phyloP scores from a whole-genome alignment of 2,329 filamentous ascomycete species.

The Blastomyces percursus region DNA sequence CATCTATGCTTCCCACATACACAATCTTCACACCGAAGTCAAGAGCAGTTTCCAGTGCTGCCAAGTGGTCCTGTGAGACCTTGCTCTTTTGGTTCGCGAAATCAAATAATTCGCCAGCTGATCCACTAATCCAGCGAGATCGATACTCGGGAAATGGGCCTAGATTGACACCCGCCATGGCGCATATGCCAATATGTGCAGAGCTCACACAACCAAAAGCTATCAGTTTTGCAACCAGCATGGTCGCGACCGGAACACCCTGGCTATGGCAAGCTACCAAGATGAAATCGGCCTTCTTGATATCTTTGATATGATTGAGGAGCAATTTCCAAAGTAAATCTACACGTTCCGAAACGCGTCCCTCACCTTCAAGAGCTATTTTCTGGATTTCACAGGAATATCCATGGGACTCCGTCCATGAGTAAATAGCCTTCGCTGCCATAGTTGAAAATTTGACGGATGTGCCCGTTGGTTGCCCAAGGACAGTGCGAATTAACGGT shows the following conservation, averaged over 20 bases:
- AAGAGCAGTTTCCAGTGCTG: constrained; percentile 61
- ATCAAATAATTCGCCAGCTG: constrained; percentile 89
- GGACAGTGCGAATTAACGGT: constrained; percentile 72
- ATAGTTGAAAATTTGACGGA: constrained; percentile 87
- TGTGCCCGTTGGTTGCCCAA: constrained; percentile 90
- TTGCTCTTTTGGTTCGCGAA: constrained; percentile 73
- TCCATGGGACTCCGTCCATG: constrained; percentile 66
- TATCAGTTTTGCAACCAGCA: constrained; percentile 86
- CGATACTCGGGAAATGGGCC: constrained; percentile 90
- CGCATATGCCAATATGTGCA: constrained; percentile 74
- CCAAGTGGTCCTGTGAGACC: constrained; percentile 71
- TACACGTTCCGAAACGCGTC: constrained; percentile 78
- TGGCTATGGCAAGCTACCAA: constrained; percentile 91
- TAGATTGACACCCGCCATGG: constrained; percentile 80
- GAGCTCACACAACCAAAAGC: constrained; percentile 73
- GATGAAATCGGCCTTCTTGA: constrained; percentile 78
- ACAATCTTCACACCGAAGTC: constrained; percentile 71
- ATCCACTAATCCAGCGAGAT: constrained; percentile 76
- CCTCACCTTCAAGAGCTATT: constrained; percentile 88
- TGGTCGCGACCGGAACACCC: constrained; percentile 84
- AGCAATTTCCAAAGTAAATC: constrained; percentile 90
- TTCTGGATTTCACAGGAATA: constrained; percentile 79
- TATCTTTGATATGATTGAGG: constrained; percentile 86
- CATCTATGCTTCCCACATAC: constrained; percentile 89
- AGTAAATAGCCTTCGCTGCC: constrained; percentile 68